Percentiles rank a stretch among this genome's conserved stretches.
Evolutionary conservation across 2,329 filamentous ascomycete genomes (phyloP).

Genomic region (Fusarium nisikadoi): DNA sequence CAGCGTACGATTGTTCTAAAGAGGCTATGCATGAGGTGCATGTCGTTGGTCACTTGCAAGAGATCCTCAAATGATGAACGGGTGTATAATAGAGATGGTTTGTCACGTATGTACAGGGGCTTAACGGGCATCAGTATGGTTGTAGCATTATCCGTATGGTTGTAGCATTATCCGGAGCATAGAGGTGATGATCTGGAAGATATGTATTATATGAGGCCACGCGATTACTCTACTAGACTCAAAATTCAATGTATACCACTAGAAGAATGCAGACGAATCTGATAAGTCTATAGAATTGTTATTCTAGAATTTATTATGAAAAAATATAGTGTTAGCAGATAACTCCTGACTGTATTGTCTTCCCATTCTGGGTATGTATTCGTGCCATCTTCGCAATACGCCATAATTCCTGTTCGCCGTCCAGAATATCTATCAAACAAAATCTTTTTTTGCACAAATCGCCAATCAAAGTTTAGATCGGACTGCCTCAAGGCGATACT

Average conservation of each 20-base stretch:
- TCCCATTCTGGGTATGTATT: conserved; percentile 23
- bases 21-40: background rate
- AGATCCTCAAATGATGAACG: conserved; percentile 4
- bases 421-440: background rate
- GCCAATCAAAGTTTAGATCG: conserved; percentile 75
- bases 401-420: background rate
- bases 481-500: conserved; percentile 91
- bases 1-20: background rate
- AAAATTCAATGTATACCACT: conserved; percentile 23
- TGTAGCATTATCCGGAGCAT: conserved; percentile 28
- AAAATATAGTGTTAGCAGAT: background rate
- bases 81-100: conserved; percentile 42
- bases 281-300: background rate
- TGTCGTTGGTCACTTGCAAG: background rate
- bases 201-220: conserved; percentile 35
- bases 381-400: conserved; percentile 8
- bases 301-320: conserved; percentile 6
- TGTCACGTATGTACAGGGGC: conserved; percentile 32
- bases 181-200: conserved; percentile 17
- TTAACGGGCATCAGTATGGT: conserved; percentile 14
- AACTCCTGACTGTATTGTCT: conserved; percentile 20
- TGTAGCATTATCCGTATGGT: conserved; percentile 28
- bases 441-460: background rate
- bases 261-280: background rate
- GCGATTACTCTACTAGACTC: conserved; percentile 35